These are phyloP conservation scores for Parsonsia alboflavescens DNA, from an alignment of 257 asterid species.

Conservation along the genomic window DNA sequence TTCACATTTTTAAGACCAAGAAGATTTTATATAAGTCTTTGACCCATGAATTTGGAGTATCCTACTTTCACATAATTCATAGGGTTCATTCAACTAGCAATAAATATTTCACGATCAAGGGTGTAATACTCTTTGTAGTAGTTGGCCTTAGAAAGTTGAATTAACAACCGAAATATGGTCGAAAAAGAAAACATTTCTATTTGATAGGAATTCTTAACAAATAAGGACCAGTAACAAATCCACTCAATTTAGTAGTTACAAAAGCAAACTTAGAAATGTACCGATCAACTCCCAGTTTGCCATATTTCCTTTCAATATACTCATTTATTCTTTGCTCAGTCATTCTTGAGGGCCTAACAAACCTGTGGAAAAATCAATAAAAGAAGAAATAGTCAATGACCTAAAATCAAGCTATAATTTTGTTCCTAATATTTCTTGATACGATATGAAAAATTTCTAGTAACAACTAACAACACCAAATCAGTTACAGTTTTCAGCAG, in stretches of 20 bases:
- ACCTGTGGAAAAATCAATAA: slow-evolving; percentile 39
- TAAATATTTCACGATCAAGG: too few relatives aligned
- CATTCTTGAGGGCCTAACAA: slow-evolving; percentile 89
- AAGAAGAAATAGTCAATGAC: slow-evolving; percentile 2
- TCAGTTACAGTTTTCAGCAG: neutral
- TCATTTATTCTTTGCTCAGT: slow-evolving; percentile 55
- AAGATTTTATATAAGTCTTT: too few relatives aligned
- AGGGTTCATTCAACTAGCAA: too few relatives aligned
- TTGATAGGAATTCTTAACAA: too few relatives aligned
- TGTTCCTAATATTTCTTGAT: neutral
- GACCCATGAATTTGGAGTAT: too few relatives aligned
- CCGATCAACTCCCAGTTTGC: slow-evolving; percentile 85
- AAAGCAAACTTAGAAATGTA: slow-evolving; percentile 18
- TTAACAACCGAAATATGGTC: too few relatives aligned
- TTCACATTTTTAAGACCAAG: too few relatives aligned
- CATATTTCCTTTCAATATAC: slow-evolving; percentile 88
- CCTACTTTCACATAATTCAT: too few relatives aligned
- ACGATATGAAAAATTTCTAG: neutral
- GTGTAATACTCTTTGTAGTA: too few relatives aligned
- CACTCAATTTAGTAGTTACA: neutral
- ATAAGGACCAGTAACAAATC: neutral
- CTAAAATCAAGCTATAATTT: neutral
- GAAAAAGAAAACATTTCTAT: too few relatives aligned
- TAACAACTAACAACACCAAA: neutral
- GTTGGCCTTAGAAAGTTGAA: too few relatives aligned